A percentile compares a stretch with the other conserved stretches of the same genome.
Evolutionary conservation across 106 monocot genomes (phyloP).

Genomic region (Agapanthus africanus): DNA sequence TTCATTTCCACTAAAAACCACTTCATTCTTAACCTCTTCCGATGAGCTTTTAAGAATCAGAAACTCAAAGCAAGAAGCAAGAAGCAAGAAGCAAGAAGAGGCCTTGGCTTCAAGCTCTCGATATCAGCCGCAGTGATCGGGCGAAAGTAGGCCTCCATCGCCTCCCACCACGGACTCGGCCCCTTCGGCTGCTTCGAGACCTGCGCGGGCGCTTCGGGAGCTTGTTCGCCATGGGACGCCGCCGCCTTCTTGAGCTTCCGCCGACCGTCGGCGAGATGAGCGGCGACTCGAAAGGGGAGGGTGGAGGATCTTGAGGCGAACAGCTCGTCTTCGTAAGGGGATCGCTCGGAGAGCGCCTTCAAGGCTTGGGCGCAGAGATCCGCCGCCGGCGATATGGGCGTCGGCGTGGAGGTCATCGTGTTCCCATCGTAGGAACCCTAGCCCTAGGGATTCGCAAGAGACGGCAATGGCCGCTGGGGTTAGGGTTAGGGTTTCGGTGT

Average conservation of each 20-base stretch:
- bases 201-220: neutral
- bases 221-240: constrained; percentile 15
- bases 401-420: neutral
- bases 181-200: constrained; percentile 7
- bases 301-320: constrained; percentile 22
- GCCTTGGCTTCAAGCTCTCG: constrained; percentile 16
- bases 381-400: constrained; percentile 1
- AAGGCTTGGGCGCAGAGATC: constrained; percentile 64
- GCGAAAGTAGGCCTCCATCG: constrained; percentile 73
- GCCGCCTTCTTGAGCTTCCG: constrained; percentile 57
- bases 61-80: constrained; percentile 27
- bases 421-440: no score
- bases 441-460: no score
- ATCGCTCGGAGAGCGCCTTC: constrained; percentile 59
- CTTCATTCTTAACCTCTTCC: neutral
- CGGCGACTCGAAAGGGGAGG: constrained; percentile 43
- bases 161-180: constrained; percentile 37
- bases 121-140: constrained; percentile 53
- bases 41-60: constrained; percentile 5
- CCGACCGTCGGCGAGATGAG: constrained; percentile 36
- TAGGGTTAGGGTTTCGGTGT: no score
- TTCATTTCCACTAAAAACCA: neutral
- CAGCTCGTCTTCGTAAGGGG: constrained; percentile 59
- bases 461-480: no score
- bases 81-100: constrained; percentile 37